These are phyloP conservation scores for Botrytis medusae DNA, from an alignment of 2,329 filamentous ascomycete species.

Conservation along the genomic window DNA sequence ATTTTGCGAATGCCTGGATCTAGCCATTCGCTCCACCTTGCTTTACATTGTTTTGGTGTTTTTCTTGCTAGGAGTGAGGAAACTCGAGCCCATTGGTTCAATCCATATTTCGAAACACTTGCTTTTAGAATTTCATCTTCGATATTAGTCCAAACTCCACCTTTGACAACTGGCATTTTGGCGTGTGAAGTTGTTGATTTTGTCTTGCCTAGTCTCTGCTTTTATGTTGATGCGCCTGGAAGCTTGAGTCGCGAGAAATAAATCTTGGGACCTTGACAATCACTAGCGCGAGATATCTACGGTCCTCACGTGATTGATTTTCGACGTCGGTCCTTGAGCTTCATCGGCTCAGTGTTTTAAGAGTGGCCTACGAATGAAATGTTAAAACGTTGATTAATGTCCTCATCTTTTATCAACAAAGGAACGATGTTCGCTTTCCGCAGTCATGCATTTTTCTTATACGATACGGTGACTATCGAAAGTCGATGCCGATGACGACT, in stretches of 20 bases:
- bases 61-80: constrained; percentile 96
- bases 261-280: constrained; percentile 17
- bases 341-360: background rate
- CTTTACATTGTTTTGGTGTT: constrained; percentile 98
- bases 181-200: constrained; percentile 27
- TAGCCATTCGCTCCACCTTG: constrained; percentile 96
- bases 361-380: background rate
- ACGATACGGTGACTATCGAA: background rate
- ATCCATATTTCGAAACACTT: constrained; percentile 88
- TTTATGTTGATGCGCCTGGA: constrained; percentile 13
- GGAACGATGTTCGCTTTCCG: background rate
- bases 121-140: constrained; percentile 93
- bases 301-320: background rate
- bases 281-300: constrained; percentile 8
- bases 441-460: too few species aligned
- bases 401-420: background rate
- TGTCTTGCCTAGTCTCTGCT: constrained; percentile 11
- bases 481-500: background rate
- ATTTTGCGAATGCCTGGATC: constrained; percentile 98
- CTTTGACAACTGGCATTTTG: constrained; percentile 70
- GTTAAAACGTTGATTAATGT: background rate
- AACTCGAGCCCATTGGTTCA: constrained; percentile 98
- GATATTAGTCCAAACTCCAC: constrained; percentile 74
- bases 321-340: background rate
- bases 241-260: constrained; percentile 22